Percentiles rank a stretch among this genome's conserved stretches.
phyloP scores from a whole-genome alignment of 1,284 basidiomycete genomes.

The Ganoderma leucocontextum region DNA sequence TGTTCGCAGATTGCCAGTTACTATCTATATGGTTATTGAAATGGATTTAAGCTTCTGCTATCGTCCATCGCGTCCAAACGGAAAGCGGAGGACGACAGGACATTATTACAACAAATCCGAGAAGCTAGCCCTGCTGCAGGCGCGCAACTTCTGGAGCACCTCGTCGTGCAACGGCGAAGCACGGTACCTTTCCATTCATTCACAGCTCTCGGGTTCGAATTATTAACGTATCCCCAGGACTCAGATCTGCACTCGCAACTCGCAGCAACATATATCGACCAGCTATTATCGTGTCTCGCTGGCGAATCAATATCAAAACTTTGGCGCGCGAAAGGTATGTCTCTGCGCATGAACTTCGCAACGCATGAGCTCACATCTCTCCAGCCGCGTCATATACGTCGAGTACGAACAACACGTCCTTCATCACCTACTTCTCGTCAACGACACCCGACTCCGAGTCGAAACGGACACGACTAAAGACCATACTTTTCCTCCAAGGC shows the following conservation, averaged over 20 bases:
- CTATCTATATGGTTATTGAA: neutral
- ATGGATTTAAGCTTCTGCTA: slow-evolving; percentile 59
- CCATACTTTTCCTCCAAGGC: slow-evolving; percentile 80
- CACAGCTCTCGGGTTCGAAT: neutral
- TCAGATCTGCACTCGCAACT: slow-evolving; percentile 66
- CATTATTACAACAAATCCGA: slow-evolving; percentile 62
- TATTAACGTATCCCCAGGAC: slow-evolving; percentile 44
- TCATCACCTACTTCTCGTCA: slow-evolving; percentile 68
- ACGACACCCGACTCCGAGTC: slow-evolving; percentile 79
- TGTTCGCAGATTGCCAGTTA: too few species aligned
- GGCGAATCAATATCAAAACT: slow-evolving; percentile 64
- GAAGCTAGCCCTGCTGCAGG: slow-evolving; percentile 66
- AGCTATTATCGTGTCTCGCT: slow-evolving; percentile 56
- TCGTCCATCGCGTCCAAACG: slow-evolving; percentile 58
- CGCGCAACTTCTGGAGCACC: slow-evolving; percentile 79
- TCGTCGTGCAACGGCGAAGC: slow-evolving; percentile 77
- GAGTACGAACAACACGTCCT: slow-evolving; percentile 65
- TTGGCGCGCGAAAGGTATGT: slow-evolving; percentile 76
- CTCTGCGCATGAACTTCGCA: neutral
- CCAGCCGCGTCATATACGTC: slow-evolving; percentile 56
- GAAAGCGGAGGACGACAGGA: slow-evolving; percentile 64
- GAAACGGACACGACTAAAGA: slow-evolving; percentile 79
- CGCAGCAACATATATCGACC: slow-evolving; percentile 61
- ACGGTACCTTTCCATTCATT: slow-evolving; percentile 49
- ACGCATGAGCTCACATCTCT: slow-evolving; percentile 37